Base-by-base conservation (phyloP, 2,329 filamentous ascomycete species). In the Fusarium musae region DNA sequence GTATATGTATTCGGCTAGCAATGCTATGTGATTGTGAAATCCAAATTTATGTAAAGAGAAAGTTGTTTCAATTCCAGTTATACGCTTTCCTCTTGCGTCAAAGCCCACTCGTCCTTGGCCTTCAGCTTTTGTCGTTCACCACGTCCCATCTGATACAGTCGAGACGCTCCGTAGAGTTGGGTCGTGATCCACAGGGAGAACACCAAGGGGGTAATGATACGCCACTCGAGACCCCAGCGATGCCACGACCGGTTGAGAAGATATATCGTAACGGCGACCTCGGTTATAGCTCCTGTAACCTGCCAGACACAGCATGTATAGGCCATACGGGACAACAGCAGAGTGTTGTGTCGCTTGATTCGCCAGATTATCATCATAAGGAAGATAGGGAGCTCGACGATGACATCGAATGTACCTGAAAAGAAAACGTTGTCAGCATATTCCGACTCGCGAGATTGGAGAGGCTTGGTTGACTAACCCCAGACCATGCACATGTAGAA, bases 401-500 rank as follows among this genome's bases (percentile, higher is more conserved):
- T 34, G 3, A 68, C 63, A 43, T 68, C 65, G 3, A 68, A 68
- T 2, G 54, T 17, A 15, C 63, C 63, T 67, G 2, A 6, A 5
- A 3, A 19, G 32, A 9, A 16, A 2, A n/a, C 0, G 9, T 1
- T 28, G 26, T 62, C 16, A 68, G 63, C 23, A 32, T 12, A 9
- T 2, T 5, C 5, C 3, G 15, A 5, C 2, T 7, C 17, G 9
- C 11, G 2, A 10, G 13, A 21, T 11, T 15, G 8, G 6, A 8
- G 4, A 3, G 8, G 6, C 10, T 8, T 5, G 10, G 12, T 8
- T 10, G 19, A 67, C 62, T 34, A 15, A 68, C 65, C 65, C 65
- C 65, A 68, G 36, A 68, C 56, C 65, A 68, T 68, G 40, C 65
- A 68, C 65, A 68, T 68, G n/a, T 62, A 68, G 23, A 68, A 68